These are phyloP conservation scores for Euphorbia celastroides DNA, from an alignment of 441 rosid genomes.

Conservation along the genomic window DNA sequence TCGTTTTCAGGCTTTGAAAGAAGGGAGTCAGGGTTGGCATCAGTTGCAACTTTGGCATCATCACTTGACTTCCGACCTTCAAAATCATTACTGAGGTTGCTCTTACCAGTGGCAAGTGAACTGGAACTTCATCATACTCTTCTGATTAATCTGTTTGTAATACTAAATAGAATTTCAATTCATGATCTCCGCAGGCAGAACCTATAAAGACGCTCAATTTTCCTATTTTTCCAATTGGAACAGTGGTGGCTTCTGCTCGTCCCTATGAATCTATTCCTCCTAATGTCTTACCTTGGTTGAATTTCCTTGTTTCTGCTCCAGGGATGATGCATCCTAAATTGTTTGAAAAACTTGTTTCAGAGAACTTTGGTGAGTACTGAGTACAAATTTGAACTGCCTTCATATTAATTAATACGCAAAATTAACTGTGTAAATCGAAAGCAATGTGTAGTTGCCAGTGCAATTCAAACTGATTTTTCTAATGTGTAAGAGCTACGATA, in stretches of 20 bases:
- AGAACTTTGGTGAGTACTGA: constrained; percentile 68
- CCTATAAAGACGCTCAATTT: constrained; percentile 58
- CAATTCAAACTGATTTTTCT: neutral
- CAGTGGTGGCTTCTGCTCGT: constrained; percentile 48
- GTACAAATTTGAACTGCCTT: constrained; percentile 18
- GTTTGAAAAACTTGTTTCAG: constrained; percentile 58
- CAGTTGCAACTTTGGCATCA: constrained; percentile 62
- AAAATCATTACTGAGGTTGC: constrained; percentile 56
- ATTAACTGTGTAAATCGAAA: neutral
- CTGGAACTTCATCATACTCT: neutral
- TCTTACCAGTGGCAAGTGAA: constrained; percentile 70
- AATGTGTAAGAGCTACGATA: neutral
- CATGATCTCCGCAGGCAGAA: constrained; percentile 41
- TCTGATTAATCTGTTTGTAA: constrained; percentile 1
- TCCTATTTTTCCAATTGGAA: constrained; percentile 58
- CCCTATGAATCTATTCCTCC: constrained; percentile 62
- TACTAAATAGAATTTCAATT: constrained; percentile 9
- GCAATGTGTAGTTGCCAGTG: neutral
- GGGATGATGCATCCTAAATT: constrained; percentile 73
- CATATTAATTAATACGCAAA: neutral
- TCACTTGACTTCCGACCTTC: constrained; percentile 82
- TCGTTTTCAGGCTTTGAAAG: constrained; percentile 54
- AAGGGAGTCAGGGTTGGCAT: constrained; percentile 57
- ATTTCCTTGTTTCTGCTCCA: constrained; percentile 52
- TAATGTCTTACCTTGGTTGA: constrained; percentile 57